These are phyloP conservation scores for Fremontodendron californicum DNA, from an alignment of 345 rosid genomes.

Conservation along the genomic window DNA sequence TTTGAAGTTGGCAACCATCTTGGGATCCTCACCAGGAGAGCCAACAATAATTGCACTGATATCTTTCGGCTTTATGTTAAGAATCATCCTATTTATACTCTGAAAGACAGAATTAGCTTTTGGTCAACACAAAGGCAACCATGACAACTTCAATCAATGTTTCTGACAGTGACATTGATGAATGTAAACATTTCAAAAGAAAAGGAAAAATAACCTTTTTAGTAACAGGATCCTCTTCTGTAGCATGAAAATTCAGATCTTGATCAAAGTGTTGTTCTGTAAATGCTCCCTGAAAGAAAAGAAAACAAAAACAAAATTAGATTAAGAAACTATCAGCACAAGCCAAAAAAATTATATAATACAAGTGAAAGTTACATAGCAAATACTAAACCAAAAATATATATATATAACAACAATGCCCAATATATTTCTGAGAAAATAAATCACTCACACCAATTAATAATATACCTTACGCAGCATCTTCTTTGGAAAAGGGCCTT, in stretches of 20 bases:
- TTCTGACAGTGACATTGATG: not conserved
- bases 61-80: constrained; percentile 84
- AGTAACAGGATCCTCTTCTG: constrained; percentile 88
- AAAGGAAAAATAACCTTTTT: constrained; percentile 52
- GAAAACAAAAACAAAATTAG: no score
- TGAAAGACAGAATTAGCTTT: constrained; percentile 34
- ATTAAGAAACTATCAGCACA: constrained; percentile 11
- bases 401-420: not conserved
- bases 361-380: not conserved
- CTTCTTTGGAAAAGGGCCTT: constrained; percentile 96
- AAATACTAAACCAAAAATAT: not conserved
- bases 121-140: constrained; percentile 12
- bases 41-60: constrained; percentile 72
- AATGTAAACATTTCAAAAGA: not conserved
- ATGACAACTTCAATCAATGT: not conserved
- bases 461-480: constrained; percentile 81
- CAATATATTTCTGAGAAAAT: not conserved
- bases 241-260: constrained; percentile 79
- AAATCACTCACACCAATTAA: not conserved
- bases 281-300: constrained; percentile 73
- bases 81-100: constrained; percentile 72
- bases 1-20: constrained; percentile 85
- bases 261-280: constrained; percentile 87
- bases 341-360: not conserved
- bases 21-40: constrained; percentile 91